Evolutionary conservation across 208 protist genomes (phyloP).

Genomic region (Angomonas deanei): DNA sequence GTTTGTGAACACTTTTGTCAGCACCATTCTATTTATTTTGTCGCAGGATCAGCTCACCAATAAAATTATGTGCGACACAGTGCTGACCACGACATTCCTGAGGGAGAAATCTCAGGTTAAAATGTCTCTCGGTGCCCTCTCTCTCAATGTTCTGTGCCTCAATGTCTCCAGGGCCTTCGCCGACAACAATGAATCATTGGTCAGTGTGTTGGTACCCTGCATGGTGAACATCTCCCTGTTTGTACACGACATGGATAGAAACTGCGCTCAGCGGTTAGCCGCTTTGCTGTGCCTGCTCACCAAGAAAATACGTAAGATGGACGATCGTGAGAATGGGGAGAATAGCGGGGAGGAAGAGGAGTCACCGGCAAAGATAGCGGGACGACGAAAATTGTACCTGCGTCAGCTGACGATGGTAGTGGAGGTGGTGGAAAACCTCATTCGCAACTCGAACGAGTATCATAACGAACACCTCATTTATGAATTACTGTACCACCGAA

Average conservation of each 20-base stretch:
- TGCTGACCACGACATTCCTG: conserved; percentile 21
- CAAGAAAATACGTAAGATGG: conserved; percentile 37
- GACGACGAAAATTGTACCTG: conserved; percentile 30
- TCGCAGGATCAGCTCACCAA: conserved; percentile 70
- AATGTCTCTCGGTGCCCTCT: conserved; percentile 26
- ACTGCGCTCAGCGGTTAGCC: conserved; percentile 54
- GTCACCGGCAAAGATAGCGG: not conserved
- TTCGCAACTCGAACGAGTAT: conserved; percentile 29
- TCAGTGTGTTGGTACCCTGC: conserved; percentile 50
- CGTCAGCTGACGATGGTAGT: conserved; percentile 44
- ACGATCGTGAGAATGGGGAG: not conserved
- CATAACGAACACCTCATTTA: conserved; percentile 72
- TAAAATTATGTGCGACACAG: conserved; percentile 35
- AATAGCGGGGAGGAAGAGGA: not conserved
- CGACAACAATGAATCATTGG: conserved; percentile 64
- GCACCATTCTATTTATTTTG: conserved; percentile 66
- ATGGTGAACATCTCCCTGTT: conserved; percentile 61
- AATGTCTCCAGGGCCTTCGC: conserved; percentile 48
- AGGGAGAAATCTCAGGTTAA: conserved; percentile 11
- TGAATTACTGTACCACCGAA: conserved; percentile 60
- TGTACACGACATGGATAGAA: conserved; percentile 65
- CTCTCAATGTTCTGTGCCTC: conserved; percentile 36
- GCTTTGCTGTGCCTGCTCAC: conserved; percentile 34
- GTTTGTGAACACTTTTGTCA: conserved; percentile 76
- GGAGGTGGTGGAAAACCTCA: conserved; percentile 55